Evolutionary conservation across 345 rosid genomes (phyloP), one percentile per base, ranked within the genome.

Genomic region (Physaria fendleri): DNA sequence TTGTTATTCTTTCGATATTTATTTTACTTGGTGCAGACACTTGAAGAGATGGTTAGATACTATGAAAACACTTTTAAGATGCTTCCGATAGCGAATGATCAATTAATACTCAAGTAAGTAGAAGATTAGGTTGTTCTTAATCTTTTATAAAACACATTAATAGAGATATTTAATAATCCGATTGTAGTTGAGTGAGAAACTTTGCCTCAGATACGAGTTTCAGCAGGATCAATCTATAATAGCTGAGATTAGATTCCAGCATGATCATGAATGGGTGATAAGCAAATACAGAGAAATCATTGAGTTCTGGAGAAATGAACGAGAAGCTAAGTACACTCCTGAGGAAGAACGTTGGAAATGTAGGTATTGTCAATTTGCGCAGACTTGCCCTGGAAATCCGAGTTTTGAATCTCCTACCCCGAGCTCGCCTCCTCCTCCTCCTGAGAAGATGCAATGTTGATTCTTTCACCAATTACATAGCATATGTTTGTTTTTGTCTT

Each of bases 281-380:
- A 62, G 43, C 37, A 81, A 75, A 71, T 62, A 80, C 29, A 76
- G 34, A 62, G 58, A 15, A 42, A 41, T 68, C 56, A 77, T 87
- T 5, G 83, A 75, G 62, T 74, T 90, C 52, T 90, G 93, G 91
- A 60, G 17, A 10, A 85, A 82, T 28, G 78, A 81, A 63, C 55
- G 87, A 62, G 90, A 81, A 65, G 83, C 88, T 21, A 73, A 51
- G 44, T 87, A 74, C 68, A 45, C 76, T 22, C 87, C 84, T 5
- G 75, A 75, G 68, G 87, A 85, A 68, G 95, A 87, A 78, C 83
- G 82, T 5, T 90, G 97, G 97, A 90, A 90, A 73, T 87, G 95
- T 51, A 48, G 71, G 40, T 66, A 16, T 66, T 90, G 95, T 54
- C 80, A 78, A 23, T 85, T 74, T 68, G 76, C 82, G 57, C 54